Evolutionary conservation across 257 asterid species (phyloP).

Genomic region (Knoxia roxburghii): DNA sequence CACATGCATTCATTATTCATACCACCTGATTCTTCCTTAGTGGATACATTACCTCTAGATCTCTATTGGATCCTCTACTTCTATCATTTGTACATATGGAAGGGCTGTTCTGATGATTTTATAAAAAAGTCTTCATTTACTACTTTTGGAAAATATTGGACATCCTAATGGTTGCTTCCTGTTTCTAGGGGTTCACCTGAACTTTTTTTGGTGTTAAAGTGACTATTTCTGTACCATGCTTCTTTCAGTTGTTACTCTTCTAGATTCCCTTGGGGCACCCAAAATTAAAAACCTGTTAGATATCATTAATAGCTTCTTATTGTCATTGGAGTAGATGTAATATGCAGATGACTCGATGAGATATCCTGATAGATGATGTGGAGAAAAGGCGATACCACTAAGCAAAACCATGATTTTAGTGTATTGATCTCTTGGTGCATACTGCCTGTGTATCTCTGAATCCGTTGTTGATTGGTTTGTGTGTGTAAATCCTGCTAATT

Average conservation of each 20-base stretch:
- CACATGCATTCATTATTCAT: background rate
- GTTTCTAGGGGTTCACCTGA: background rate
- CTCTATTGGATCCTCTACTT: background rate
- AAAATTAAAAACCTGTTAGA: background rate
- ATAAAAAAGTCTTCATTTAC: background rate
- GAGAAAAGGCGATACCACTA: background rate
- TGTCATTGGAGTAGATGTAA: background rate
- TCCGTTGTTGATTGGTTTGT: too few relatives aligned
- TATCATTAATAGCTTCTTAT: background rate
- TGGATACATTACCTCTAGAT: background rate
- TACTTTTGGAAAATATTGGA: background rate
- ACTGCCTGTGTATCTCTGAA: background rate
- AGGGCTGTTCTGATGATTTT: background rate
- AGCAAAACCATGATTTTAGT: background rate
- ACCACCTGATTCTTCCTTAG: too few relatives aligned
- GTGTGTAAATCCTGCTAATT: background rate
- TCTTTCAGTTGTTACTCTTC: background rate
- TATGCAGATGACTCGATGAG: background rate
- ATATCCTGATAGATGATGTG: background rate
- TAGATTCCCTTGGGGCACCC: background rate
- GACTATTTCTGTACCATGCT: background rate
- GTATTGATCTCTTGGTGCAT: background rate
- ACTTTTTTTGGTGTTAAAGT: background rate
- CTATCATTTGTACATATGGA: background rate
- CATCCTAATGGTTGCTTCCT: background rate